Percentiles rank a stretch among this genome's conserved stretches.
Conservation (phyloP, 768 basidiomycete species). For the Leccinum aurantiacum region DNA sequence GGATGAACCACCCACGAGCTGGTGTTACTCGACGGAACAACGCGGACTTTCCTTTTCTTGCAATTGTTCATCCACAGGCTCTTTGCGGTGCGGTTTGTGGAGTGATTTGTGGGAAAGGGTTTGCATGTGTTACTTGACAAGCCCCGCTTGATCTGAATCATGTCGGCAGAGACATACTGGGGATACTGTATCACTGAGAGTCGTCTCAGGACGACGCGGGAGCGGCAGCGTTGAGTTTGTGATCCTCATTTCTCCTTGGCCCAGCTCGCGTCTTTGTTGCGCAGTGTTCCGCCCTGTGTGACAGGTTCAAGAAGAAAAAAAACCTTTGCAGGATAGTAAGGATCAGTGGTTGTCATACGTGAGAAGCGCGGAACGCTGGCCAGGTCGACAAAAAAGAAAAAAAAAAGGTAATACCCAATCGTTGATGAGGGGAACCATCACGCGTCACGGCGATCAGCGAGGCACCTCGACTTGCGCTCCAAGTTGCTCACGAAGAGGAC, state of each 20-base stretch:
- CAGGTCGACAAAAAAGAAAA: no score
- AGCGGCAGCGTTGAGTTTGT: neutral
- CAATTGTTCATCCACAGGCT: neutral
- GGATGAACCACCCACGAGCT: neutral
- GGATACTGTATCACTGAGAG: neutral
- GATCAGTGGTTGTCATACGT: neutral
- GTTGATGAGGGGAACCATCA: neutral
- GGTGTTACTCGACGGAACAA: neutral
- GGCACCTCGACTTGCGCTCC: neutral
- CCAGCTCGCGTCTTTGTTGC: neutral
- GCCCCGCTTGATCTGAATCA: neutral
- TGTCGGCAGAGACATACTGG: neutral
- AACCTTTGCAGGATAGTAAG: neutral
- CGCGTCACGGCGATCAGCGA: neutral
- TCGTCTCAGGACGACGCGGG: neutral
- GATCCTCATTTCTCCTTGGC: neutral
- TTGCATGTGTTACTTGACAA: neutral
- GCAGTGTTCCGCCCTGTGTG: neutral
- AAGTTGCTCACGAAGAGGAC: neutral
- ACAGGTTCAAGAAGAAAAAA: neutral
- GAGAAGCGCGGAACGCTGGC: neutral
- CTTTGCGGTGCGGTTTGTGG: neutral
- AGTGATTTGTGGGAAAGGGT: neutral
- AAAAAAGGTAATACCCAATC: no score
- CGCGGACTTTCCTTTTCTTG: neutral